Evolutionary conservation across 768 basidiomycete species (phyloP).

Genomic region (Sistotremastrum suecicum): DNA sequence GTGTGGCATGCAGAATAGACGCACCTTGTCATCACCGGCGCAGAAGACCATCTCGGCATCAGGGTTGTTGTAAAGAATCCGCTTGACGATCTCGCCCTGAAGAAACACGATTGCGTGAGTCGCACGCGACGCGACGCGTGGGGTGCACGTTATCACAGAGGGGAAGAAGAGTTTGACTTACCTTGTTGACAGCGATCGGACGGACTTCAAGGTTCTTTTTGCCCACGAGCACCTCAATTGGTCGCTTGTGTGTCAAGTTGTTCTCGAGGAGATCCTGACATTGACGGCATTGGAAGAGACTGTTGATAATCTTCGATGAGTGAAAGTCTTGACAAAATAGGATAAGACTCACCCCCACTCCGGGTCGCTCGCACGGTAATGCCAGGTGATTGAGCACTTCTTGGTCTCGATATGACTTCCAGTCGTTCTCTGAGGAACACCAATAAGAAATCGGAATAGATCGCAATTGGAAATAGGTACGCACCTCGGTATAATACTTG

Average conservation of each 20-base stretch:
- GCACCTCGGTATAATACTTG: slow-evolving; percentile 84
- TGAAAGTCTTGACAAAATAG: neutral
- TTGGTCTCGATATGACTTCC: slow-evolving; percentile 95
- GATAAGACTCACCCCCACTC: slow-evolving; percentile 72
- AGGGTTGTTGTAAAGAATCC: slow-evolving; percentile 83
- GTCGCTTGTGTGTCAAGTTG: slow-evolving; percentile 81
- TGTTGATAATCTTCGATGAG: slow-evolving; percentile 12
- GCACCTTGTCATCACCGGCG: slow-evolving; percentile 93
- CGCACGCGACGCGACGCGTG: neutral
- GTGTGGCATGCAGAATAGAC: neutral
- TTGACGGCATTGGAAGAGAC: slow-evolving; percentile 89
- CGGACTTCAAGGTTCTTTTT: slow-evolving; percentile 99
- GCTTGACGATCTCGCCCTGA: slow-evolving; percentile 90
- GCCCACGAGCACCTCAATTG: slow-evolving; percentile 93
- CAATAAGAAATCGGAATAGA: neutral
- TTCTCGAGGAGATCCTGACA: slow-evolving; percentile 94
- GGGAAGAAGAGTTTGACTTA: slow-evolving; percentile 8
- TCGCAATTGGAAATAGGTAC: slow-evolving; percentile 11
- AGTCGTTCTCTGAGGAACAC: slow-evolving; percentile 54
- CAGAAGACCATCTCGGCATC: slow-evolving; percentile 95
- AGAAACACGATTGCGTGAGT: neutral
- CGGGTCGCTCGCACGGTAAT: slow-evolving; percentile 85
- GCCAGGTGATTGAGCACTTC: slow-evolving; percentile 97
- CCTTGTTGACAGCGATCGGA: slow-evolving; percentile 91
- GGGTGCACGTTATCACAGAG: neutral